Evolutionary conservation across 2,329 filamentous ascomycete genomes (phyloP), one percentile per base, ranked within the genome.

Genomic region (Leptographium lundbergii): DNA sequence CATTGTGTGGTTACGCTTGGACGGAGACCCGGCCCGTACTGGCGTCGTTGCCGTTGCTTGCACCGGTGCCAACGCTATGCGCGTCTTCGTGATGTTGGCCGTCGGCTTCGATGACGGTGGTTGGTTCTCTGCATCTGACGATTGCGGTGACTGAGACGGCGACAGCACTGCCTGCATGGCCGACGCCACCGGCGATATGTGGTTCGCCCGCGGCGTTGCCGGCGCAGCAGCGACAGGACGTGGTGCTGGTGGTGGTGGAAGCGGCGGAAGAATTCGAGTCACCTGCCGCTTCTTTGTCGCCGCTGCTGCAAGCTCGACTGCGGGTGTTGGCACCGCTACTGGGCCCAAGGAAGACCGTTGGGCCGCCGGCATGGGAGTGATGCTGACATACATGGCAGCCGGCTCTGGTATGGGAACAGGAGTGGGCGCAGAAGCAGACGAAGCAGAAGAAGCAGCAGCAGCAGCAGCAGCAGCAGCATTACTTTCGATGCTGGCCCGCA

Each of bases 71-170:
- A 84, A 71, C 0, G 74, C 74, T 27, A 79, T 69, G 6, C 77
- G 74, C 67, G 77, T 79, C 55, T 72, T 65, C 62, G 71, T 68
- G 61, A 73, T 57, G 64, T 73, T 77, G 57, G 74, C 75, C 3
- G 78, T 75, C 1, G 80, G 81, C 57, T 77, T 81, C 6, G 84
- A 84, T 1, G 86, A 88, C 0, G 88, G 88, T 1, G 87, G 87
- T 54, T 81, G 84, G 65, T 92, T 92, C 69, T 94, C 89, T 0
- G 86, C 87, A 67, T 94, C 86, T 0, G 88, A 91, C 1, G 87
- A 86, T 65, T 89, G 87, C 0, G 85, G 85, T 1, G 87, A 88
- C 22, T 80, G 80, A 0, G 86, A 88, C 0, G 84, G 85, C 0
- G 82, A 82, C 6, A 81, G 65, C 1, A 72, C 80, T 14, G 81